These are phyloP conservation scores for Xerocomus nothofagi DNA, from an alignment of 1,284 basidiomycete species.

Conservation along the genomic window DNA sequence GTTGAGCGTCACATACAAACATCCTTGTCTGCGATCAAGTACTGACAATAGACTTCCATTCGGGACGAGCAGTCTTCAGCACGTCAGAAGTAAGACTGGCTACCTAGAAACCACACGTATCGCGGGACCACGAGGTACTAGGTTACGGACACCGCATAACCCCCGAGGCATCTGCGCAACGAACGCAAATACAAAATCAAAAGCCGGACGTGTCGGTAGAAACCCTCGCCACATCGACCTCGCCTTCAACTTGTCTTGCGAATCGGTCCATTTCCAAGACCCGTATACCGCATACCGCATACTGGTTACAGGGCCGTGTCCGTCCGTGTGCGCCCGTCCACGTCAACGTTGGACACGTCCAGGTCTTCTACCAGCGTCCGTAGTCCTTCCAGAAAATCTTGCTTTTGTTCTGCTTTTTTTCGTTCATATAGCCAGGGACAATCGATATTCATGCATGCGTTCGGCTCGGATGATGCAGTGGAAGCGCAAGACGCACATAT, in stretches of 20 bases:
- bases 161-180: too few relatives aligned
- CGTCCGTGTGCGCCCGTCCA: neutral
- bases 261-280: neutral
- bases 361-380: conserved; percentile 37
- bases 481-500: conserved; percentile 74
- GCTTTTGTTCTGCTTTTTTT: conserved; percentile 61
- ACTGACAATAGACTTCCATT: too few relatives aligned
- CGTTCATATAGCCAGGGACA: conserved; percentile 82
- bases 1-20: too few relatives aligned
- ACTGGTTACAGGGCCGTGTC: conserved; percentile 4
- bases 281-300: neutral
- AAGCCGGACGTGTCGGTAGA: too few relatives aligned
- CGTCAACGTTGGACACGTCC: conserved; percentile 14
- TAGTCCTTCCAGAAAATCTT: conserved; percentile 44
- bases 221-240: too few relatives aligned
- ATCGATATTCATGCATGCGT: conserved; percentile 80
- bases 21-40: too few relatives aligned
- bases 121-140: too few relatives aligned
- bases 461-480: conserved; percentile 56
- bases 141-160: too few relatives aligned
- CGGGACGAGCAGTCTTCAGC: too few relatives aligned
- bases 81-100: too few relatives aligned
- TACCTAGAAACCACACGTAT: too few relatives aligned
- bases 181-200: too few relatives aligned
- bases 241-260: neutral